A percentile compares a stretch with the other conserved stretches of the same genome.
phyloP scores from a whole-genome alignment of 345 rosid genomes.

The Anastatica hierochuntica region DNA sequence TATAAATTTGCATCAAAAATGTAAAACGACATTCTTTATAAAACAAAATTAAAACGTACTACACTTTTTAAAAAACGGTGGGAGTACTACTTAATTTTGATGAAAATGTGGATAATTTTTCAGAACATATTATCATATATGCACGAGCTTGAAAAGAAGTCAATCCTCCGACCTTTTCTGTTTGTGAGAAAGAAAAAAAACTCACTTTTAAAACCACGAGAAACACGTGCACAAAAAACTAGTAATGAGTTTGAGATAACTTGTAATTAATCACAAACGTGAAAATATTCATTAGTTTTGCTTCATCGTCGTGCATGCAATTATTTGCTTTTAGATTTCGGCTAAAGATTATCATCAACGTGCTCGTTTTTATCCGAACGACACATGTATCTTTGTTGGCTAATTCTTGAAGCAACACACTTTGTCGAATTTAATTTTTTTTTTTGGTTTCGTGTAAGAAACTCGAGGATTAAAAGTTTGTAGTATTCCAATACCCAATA shows the following conservation, averaged over 20 bases:
- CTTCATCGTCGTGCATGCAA: background rate
- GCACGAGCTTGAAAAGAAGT: too few relatives aligned
- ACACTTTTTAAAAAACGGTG: too few relatives aligned
- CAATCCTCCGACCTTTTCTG: background rate
- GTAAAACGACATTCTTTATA: too few relatives aligned
- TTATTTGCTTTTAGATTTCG: slow-evolving; percentile 8
- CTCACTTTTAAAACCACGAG: slow-evolving; percentile 10
- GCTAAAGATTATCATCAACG: slow-evolving; percentile 3
- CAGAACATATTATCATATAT: background rate
- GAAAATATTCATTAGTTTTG: background rate
- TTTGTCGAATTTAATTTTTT: too few relatives aligned
- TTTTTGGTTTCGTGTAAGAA: too few relatives aligned
- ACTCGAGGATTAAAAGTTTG: too few relatives aligned
- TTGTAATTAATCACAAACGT: slow-evolving; percentile 7
- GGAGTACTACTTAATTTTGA: too few relatives aligned
- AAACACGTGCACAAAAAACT: slow-evolving; percentile 13
- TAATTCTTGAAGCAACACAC: too few relatives aligned
- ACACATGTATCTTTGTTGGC: background rate
- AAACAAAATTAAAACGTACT: too few relatives aligned
- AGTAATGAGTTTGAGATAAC: background rate
- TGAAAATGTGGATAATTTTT: background rate
- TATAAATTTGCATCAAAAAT: too few relatives aligned
- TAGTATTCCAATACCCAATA: too few relatives aligned
- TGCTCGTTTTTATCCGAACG: slow-evolving; percentile 14
- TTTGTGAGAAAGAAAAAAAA: background rate